A percentile compares a stretch with the other conserved stretches of the same genome.
Evolutionary conservation across 2,329 filamentous ascomycete genomes (phyloP).

Genomic region (Apiospora aurea): DNA sequence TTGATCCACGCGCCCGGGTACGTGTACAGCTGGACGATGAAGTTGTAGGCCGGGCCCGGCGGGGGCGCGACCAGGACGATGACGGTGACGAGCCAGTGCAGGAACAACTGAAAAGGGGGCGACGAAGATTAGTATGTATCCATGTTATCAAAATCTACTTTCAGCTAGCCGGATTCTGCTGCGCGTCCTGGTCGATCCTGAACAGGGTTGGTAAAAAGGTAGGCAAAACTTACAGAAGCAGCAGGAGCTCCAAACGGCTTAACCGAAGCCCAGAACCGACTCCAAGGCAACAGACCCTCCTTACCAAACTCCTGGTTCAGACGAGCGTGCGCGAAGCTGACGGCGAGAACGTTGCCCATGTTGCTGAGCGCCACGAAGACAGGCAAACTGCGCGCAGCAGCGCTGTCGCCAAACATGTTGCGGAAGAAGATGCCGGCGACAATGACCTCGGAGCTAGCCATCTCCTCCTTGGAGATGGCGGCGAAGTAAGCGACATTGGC

Average conservation of each 20-base stretch:
- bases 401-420: conserved; percentile 65
- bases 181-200: not conserved
- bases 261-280: conserved; percentile 72
- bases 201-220: too few relatives aligned
- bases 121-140: conserved; percentile 3
- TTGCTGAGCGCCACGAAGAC: conserved; percentile 68
- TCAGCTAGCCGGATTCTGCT: not conserved
- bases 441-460: conserved; percentile 64
- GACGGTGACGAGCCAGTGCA: conserved; percentile 71
- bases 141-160: conserved; percentile 9
- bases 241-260: conserved; percentile 71
- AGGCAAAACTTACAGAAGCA: conserved; percentile 51
- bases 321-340: conserved; percentile 65
- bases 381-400: conserved; percentile 55
- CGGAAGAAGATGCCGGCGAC: conserved; percentile 68
- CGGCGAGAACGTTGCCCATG: conserved; percentile 67
- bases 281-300: conserved; percentile 72
- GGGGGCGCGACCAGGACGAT: conserved; percentile 72
- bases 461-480: conserved; percentile 63
- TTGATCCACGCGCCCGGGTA: conserved; percentile 64
- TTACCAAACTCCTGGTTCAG: conserved; percentile 73
- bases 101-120: conserved; percentile 53
- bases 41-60: conserved; percentile 73
- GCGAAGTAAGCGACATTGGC: conserved; percentile 73
- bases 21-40: conserved; percentile 64